Evolutionary conservation across 2,329 filamentous ascomycete genomes (phyloP), one percentile per base, ranked within the genome.

Genomic region (Lachnellula occidentalis): DNA sequence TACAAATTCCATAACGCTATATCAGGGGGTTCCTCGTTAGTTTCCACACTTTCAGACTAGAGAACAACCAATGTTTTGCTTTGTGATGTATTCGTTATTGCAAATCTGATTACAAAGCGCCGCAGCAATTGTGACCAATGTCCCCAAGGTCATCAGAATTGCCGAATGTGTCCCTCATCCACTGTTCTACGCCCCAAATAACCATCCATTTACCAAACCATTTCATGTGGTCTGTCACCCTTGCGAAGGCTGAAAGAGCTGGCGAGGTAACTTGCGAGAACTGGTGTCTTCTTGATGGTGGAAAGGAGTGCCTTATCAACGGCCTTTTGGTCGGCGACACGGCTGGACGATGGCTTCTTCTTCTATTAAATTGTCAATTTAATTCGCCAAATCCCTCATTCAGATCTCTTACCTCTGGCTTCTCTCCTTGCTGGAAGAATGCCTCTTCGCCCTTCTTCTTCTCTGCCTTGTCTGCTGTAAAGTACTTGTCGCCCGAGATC

Each of bases 361-460:
- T 97, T 96, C 92, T 96, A 75, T 77, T 73, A 34, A 59, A 59
- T 54, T 58, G 50, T 63, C 56, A 63, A 58, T 45, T 34, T 42
- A 21, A 12, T 45, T 22, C 39, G n/a, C 21, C 17, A 45, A n/a
- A 50, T 19, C 22, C 14, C 19, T 36, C 39, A 27, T 21, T 19
- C 51, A 70, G 36, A 24, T 34, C 41, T 64, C 88, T 66, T 84
- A 96, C 91, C 90, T 96, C 83, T 74, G 90, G 82, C 86, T 95
- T 95, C 87, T 96, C 92, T 77, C 92, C 84, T 84, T 96, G 91
- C 86, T 94, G 92, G 87, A 97, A 96, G 86, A 99, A 99, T 75
- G 92, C 90, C 76, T 96, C 92, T 85, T 99, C 92, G 71, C 87
- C 86, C 70, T 89, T 87, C 88, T 96, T 96, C 82, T 96, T 90